Conservation (phyloP, 306 rosid species). For the Lathyrus oleraceus region DNA sequence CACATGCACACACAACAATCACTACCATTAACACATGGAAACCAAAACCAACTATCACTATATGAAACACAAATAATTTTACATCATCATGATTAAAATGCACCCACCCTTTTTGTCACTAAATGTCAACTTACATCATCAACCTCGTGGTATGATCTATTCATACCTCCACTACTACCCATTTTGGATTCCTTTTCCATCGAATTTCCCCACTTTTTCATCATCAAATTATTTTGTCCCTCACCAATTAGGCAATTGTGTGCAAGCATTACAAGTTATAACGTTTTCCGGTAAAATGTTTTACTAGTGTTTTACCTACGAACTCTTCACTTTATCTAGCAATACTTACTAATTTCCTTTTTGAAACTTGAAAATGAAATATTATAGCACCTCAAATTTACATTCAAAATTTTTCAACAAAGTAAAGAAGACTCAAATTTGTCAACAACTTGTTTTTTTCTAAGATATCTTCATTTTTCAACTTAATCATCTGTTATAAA, state of each 20-base stretch:
- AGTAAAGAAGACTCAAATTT: too few relatives aligned
- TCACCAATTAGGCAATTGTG: slow-evolving; percentile 4
- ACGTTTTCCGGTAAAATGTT: neutral
- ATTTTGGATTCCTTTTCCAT: slow-evolving; percentile 19
- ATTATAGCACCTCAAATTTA: too few relatives aligned
- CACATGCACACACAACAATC: slow-evolving; percentile 43
- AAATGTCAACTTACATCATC: slow-evolving; percentile 64
- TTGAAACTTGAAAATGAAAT: neutral
- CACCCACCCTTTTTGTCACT: slow-evolving; percentile 57
- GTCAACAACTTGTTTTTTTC: too few relatives aligned
- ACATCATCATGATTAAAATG: slow-evolving; percentile 56
- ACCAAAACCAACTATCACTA: slow-evolving; percentile 61
- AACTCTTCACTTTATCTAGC: neutral
- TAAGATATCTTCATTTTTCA: too few relatives aligned
- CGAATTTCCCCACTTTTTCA: slow-evolving; percentile 37
- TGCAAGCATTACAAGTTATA: neutral
- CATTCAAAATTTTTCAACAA: too few relatives aligned
- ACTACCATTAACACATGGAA: slow-evolving; percentile 62
- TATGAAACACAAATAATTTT: slow-evolving; percentile 56
- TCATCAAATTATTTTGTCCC: slow-evolving; percentile 55
- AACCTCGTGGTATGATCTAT: slow-evolving; percentile 23
- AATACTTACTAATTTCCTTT: neutral
- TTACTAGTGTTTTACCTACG: neutral
- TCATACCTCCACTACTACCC: slow-evolving; percentile 34
- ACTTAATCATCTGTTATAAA: too few relatives aligned